Conservation (phyloP, 1,284 basidiomycete genomes). For the Cystobasidium slooffiae region DNA sequence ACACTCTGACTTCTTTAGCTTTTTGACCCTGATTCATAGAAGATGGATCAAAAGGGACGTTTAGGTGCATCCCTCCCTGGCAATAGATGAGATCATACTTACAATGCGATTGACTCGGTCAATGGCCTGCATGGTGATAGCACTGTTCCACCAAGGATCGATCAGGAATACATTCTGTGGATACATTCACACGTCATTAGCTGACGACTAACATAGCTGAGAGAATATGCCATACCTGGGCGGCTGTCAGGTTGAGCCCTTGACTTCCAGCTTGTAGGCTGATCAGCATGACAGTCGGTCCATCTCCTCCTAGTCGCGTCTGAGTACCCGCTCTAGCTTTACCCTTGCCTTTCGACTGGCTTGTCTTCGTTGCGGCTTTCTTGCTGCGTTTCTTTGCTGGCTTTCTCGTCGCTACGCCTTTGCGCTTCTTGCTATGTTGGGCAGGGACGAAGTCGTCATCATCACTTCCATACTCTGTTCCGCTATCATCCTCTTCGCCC, state of each 20-base stretch:
- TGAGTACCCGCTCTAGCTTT: conserved; percentile 38
- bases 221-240: conserved; percentile 37
- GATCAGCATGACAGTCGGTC: conserved; percentile 52
- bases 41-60: background rate
- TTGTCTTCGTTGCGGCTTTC: conserved; percentile 11
- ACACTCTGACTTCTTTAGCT: conserved; percentile 40
- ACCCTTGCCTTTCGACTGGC: conserved; percentile 35
- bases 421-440: background rate
- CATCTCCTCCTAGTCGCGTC: conserved; percentile 6
- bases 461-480: background rate
- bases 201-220: background rate
- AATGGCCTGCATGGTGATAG: conserved; percentile 55
- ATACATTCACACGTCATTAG: background rate
- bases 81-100: background rate
- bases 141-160: conserved; percentile 55
- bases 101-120: conserved; percentile 49
- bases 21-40: conserved; percentile 22
- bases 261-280: conserved; percentile 53
- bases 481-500: background rate
- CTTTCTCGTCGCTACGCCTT: background rate
- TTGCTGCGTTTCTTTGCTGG: conserved; percentile 22
- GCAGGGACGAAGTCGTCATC: conserved; percentile 12
- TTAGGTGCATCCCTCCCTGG: background rate
- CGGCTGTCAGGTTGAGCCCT: conserved; percentile 55
- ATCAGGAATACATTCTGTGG: conserved; percentile 53